Percentiles rank a stretch among this genome's conserved stretches.
Conservation (phyloP, 2,329 filamentous ascomycete species). For the Ophiosphaerella herpotricha region DNA sequence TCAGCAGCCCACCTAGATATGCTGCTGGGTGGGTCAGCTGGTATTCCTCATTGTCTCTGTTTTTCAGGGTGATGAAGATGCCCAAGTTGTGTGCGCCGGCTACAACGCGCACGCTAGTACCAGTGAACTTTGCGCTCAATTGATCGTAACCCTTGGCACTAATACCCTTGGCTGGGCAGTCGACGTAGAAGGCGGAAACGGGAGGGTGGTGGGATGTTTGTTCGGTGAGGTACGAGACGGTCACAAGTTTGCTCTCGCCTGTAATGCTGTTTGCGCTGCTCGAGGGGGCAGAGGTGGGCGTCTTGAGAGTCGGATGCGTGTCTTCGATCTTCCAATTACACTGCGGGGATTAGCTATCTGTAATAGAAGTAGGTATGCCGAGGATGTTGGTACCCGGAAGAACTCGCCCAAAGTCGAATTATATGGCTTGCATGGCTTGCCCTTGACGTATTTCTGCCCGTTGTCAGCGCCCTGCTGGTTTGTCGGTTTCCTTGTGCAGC, state of each 20-base stretch:
- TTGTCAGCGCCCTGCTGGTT: conserved; percentile 20
- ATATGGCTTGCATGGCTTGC: conserved; percentile 98
- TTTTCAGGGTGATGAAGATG: conserved; percentile 88
- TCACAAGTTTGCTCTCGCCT: conserved; percentile 61
- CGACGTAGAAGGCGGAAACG: conserved; percentile 92
- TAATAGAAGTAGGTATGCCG: not conserved
- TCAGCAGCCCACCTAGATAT: conserved; percentile 83
- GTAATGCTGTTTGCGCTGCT: conserved; percentile 44
- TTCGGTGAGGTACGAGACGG: conserved; percentile 92
- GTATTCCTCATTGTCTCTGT: conserved; percentile 84
- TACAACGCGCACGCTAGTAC: conserved; percentile 87
- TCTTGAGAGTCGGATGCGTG: conserved; percentile 65
- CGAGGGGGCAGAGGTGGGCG: conserved; percentile 48
- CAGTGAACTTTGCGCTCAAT: conserved; percentile 96
- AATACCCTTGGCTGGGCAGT: conserved; percentile 89
- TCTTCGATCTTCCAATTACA: conserved; percentile 96
- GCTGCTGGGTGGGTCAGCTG: conserved; percentile 94
- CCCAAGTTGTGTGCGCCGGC: conserved; percentile 93
- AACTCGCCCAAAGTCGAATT: conserved; percentile 97
- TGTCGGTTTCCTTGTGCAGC: conserved; percentile 14
- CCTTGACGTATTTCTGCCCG: conserved; percentile 90
- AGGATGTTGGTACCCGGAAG: conserved; percentile 69
- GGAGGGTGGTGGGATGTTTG: conserved; percentile 98
- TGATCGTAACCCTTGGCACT: conserved; percentile 91
- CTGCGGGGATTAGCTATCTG: conserved; percentile 49